phyloP scores from a whole-genome alignment of 2,329 filamentous ascomycete genomes.

The Chlorencoelia australis region DNA sequence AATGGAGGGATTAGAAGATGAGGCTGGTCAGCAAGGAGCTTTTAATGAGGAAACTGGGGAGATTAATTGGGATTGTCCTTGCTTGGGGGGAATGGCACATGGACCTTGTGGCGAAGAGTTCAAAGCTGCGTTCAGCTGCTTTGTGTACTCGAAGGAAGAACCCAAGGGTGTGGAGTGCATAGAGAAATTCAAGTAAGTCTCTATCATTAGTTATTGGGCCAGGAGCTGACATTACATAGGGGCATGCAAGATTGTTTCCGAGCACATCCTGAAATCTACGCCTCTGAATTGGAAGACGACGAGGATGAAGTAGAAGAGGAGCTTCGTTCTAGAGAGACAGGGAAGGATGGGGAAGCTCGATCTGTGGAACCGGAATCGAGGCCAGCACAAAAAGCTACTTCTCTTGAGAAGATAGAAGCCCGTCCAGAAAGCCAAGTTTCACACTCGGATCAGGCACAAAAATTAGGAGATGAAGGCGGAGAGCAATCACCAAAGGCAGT shows the following conservation, averaged over 20 bases:
- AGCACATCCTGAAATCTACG: constrained; percentile 85
- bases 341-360: constrained; percentile 6
- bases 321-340: constrained; percentile 17
- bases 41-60: constrained; percentile 98
- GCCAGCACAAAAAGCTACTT: constrained; percentile 1
- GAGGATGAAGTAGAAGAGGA: constrained; percentile 42
- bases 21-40: constrained; percentile 78
- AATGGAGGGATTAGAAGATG: constrained; percentile 58
- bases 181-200: constrained; percentile 84
- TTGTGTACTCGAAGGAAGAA: constrained; percentile 89
- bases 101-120: constrained; percentile 95
- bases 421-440: constrained; percentile 14
- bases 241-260: constrained; percentile 97
- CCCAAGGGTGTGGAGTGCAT: constrained; percentile 98
- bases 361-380: constrained; percentile 5
- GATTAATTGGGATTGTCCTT: constrained; percentile 99
- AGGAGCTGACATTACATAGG: constrained; percentile 39
- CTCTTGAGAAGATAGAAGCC: background rate
- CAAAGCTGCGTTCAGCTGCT: constrained; percentile 93
- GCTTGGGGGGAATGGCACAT: constrained; percentile 91
- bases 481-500: constrained; percentile 38
- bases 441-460: constrained; percentile 12
- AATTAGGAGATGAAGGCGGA: constrained; percentile 30
- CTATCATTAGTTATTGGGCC: constrained; percentile 1
- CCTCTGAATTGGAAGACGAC: constrained; percentile 75